Percentiles rank a stretch among this genome's conserved stretches.
Conservation (phyloP, 352 stramenopile genomes). For the Pythium insidiosum region DNA sequence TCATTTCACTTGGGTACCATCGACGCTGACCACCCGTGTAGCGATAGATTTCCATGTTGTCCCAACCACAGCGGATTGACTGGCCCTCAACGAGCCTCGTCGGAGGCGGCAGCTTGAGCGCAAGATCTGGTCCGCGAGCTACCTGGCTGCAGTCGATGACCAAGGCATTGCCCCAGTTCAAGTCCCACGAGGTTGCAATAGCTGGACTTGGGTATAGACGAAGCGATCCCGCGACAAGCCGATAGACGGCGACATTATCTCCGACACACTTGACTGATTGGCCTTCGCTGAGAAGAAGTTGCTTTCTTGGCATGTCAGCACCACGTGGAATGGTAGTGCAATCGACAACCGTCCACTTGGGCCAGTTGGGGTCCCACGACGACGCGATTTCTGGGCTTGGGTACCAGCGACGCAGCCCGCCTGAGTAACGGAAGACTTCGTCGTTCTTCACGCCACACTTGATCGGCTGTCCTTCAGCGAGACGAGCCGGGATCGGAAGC, state of each 20-base stretch:
- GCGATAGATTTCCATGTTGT: too few species aligned
- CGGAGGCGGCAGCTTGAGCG: too few species aligned
- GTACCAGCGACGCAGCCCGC: conserved; percentile 17
- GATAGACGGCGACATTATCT: conserved; percentile 1
- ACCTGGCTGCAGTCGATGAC: conserved; percentile 6
- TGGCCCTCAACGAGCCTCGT: too few species aligned
- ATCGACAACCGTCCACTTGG: conserved; percentile 5
- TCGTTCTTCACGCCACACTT: conserved; percentile 11
- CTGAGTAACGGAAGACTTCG: conserved; percentile 12
- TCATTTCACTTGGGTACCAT: too few species aligned
- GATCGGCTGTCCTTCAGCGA: conserved; percentile 15
- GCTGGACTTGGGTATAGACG: conserved; percentile 6
- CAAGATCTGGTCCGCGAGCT: too few species aligned
- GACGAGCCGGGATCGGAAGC: conserved; percentile 8
- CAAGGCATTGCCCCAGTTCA: conserved; percentile 1
- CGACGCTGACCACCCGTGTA: too few species aligned
- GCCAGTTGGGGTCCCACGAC: conserved; percentile 20
- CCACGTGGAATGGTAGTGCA: conserved; percentile 13
- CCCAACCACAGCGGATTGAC: too few species aligned
- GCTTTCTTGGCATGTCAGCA: conserved; percentile 15
- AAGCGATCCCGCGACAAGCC: conserved; percentile 3
- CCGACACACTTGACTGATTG: conserved; percentile 7
- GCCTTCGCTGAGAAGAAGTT: conserved; percentile 6
- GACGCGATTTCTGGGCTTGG: conserved; percentile 11
- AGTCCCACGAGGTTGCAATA: conserved; percentile 18